phyloP scores from a whole-genome alignment of 148 eudicot genomes.

The Spergularia bocconei region DNA sequence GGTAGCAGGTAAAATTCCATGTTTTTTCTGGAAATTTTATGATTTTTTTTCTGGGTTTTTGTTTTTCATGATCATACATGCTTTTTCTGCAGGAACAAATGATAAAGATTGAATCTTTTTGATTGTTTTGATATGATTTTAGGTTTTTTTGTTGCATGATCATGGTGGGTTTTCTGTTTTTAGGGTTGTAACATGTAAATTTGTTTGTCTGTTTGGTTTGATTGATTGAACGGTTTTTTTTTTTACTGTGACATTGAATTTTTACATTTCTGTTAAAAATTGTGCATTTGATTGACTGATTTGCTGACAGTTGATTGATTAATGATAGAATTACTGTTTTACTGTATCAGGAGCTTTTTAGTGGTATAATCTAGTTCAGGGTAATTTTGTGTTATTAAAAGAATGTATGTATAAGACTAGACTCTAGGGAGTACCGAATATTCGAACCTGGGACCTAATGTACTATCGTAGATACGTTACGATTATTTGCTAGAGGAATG shows the following conservation, averaged over 20 bases:
- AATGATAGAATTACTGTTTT: no score
- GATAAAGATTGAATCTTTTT: constrained; percentile 1
- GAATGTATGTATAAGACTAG: not conserved
- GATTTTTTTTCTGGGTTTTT: not conserved
- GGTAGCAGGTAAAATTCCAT: constrained; percentile 52
- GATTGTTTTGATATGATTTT: constrained; percentile 5
- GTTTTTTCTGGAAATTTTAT: not conserved
- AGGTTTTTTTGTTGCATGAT: constrained; percentile 8
- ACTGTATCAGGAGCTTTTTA: not conserved
- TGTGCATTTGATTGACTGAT: no score
- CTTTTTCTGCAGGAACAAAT: not conserved
- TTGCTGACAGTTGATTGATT: no score
- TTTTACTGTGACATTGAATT: constrained; percentile 1
- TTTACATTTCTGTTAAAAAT: not conserved
- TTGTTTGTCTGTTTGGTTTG: not conserved
- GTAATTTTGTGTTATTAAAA: not conserved
- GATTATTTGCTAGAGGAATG: not conserved
- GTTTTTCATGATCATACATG: not conserved
- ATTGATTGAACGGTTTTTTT: not conserved
- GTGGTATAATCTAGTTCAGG: not conserved
- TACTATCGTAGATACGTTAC: not conserved
- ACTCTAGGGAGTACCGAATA: not conserved
- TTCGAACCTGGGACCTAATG: not conserved
- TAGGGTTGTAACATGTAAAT: not conserved
- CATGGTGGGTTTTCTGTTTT: not conserved